Percentiles rank a stretch among this genome's conserved stretches.
Conservation (phyloP, 1,139 yeast species). For the Hanseniaspora uvarum region DNA sequence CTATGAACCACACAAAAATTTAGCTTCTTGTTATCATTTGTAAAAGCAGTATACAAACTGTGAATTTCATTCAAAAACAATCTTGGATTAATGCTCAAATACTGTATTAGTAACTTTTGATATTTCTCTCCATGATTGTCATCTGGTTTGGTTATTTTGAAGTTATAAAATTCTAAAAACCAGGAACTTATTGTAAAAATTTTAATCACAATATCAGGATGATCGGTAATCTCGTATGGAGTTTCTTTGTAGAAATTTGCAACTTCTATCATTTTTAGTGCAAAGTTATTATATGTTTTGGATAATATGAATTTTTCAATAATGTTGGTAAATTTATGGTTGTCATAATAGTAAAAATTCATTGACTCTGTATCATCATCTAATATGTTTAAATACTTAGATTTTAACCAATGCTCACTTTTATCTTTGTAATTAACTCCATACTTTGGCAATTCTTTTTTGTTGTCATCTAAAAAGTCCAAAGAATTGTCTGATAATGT, state of each 20-base stretch:
- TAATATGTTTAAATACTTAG: conserved; percentile 3
- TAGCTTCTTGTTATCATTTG: not conserved
- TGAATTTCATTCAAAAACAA: not conserved
- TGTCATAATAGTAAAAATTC: not conserved
- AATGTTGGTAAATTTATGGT: not conserved
- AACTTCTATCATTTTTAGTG: not conserved
- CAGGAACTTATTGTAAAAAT: conserved; percentile 60
- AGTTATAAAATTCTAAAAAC: conserved; percentile 42
- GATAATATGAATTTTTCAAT: conserved; percentile 12
- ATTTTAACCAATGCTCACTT: conserved; percentile 8
- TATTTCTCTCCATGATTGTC: conserved; percentile 18
- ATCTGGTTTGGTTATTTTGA: conserved; percentile 29
- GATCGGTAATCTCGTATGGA: not conserved
- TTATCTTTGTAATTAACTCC: conserved; percentile 1
- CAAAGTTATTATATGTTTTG: conserved; percentile 26
- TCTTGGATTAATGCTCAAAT: not conserved
- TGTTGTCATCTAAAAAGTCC: conserved; percentile 12
- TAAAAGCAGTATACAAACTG: not conserved
- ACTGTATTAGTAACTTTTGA: not conserved
- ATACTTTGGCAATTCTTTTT: conserved; percentile 2
- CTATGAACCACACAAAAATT: conserved; percentile 9
- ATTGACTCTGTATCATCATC: not conserved
- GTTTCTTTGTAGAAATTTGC: not conserved
- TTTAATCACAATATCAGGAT: conserved; percentile 26
- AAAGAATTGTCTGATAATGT: not conserved